Conservation (phyloP, 106 monocot species). For the Allium sativum region DNA sequence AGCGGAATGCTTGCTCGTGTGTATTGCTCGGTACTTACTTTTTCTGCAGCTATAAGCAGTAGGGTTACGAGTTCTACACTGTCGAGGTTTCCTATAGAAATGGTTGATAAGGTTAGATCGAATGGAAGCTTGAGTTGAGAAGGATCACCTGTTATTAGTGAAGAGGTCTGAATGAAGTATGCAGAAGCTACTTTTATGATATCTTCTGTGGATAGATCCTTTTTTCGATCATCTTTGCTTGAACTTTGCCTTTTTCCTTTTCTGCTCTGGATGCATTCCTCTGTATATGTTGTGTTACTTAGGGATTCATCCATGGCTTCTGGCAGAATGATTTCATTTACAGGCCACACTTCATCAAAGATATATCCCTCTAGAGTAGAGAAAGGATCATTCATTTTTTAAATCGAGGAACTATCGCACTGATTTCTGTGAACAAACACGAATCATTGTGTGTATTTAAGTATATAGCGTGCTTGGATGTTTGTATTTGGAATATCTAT, state of each 20-base stretch:
- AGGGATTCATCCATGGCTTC: neutral
- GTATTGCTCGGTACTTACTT: constrained; percentile 6
- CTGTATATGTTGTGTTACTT: neutral
- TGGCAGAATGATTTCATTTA: neutral
- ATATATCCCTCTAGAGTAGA: neutral
- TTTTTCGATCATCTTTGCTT: neutral
- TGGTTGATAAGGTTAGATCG: constrained; percentile 1
- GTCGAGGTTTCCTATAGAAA: neutral
- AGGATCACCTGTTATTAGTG: constrained; percentile 1
- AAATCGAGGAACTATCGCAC: too few species aligned
- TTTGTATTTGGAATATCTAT: too few species aligned
- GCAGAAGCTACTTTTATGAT: constrained; percentile 9
- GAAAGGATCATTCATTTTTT: neutral
- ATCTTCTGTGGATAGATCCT: constrained; percentile 8
- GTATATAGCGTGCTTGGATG: too few species aligned
- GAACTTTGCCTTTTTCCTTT: neutral
- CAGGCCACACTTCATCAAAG: neutral
- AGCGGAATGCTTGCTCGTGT: neutral
- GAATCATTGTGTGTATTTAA: too few species aligned
- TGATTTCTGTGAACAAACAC: too few species aligned
- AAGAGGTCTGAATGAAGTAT: constrained; percentile 6
- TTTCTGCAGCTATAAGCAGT: constrained; percentile 18
- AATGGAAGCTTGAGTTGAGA: constrained; percentile 10
- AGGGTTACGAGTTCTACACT: constrained; percentile 11
- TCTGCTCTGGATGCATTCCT: neutral